phyloP scores from a whole-genome alignment of 768 basidiomycete species.

The Tulasnella sp. region DNA sequence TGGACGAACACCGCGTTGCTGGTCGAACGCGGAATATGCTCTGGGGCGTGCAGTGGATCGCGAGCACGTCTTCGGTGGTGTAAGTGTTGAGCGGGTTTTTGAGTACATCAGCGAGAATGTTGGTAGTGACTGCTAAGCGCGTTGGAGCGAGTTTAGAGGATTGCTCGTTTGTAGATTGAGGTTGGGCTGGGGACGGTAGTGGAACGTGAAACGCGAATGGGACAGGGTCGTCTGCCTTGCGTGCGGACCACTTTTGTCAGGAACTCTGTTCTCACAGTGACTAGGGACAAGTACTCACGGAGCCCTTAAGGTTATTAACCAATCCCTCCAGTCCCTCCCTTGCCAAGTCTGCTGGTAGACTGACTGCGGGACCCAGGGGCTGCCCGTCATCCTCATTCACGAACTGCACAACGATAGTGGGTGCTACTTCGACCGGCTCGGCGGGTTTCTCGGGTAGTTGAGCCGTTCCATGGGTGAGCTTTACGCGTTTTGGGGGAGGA shows the following conservation, averaged over 20 bases:
- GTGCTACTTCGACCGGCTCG: constrained; percentile 40
- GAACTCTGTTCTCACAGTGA: constrained; percentile 18
- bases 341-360: constrained; percentile 80
- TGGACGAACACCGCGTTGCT: constrained; percentile 90
- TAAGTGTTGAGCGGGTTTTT: constrained; percentile 64
- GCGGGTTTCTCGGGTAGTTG: constrained; percentile 19
- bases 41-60: constrained; percentile 89
- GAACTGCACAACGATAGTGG: constrained; percentile 86
- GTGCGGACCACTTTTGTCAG: constrained; percentile 3
- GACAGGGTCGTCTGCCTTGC: constrained; percentile 78
- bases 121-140: constrained; percentile 77
- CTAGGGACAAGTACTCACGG: constrained; percentile 47
- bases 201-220: constrained; percentile 89
- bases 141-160: constrained; percentile 53
- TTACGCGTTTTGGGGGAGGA: constrained; percentile 85
- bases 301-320: constrained; percentile 79
- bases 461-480: constrained; percentile 60
- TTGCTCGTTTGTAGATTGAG: constrained; percentile 34
- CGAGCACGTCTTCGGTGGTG: constrained; percentile 81
- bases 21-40: constrained; percentile 92
- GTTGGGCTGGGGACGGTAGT: constrained; percentile 53
- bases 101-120: constrained; percentile 77
- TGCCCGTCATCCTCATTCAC: constrained; percentile 82
- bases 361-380: constrained; percentile 80
- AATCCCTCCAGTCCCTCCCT: constrained; percentile 80